These are phyloP conservation scores for Solanum medicagineum DNA, from an alignment of 257 asterid species.

Conservation along the genomic window DNA sequence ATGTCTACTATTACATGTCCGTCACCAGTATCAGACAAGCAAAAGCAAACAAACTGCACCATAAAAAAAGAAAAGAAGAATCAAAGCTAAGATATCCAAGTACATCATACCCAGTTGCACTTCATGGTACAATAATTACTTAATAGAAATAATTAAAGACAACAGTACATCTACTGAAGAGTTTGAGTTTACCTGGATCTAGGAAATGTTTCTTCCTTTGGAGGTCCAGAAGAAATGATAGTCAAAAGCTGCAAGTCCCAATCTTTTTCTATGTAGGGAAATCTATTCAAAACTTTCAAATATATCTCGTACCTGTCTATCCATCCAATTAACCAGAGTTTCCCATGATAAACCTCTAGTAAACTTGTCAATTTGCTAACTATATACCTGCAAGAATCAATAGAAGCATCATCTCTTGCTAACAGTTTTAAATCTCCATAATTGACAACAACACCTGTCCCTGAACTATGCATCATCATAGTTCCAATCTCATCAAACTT, in stretches of 20 bases:
- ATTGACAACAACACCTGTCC: conserved; percentile 40
- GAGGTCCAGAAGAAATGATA: conserved; percentile 32
- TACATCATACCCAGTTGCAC: not conserved
- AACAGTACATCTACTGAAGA: not conserved
- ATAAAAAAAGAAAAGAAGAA: not conserved
- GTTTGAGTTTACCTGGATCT: conserved; percentile 57
- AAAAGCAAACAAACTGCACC: not conserved
- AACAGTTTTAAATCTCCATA: conserved; percentile 50
- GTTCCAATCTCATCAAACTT: conserved; percentile 41
- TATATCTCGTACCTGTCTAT: conserved; percentile 49
- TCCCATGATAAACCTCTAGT: conserved; percentile 27
- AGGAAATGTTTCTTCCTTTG: conserved; percentile 52
- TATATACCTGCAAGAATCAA: conserved; percentile 33
- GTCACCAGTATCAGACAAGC: not conserved
- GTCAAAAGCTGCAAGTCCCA: conserved; percentile 72
- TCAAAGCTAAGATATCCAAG: not conserved
- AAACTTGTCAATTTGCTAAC: conserved; percentile 30
- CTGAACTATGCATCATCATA: conserved; percentile 13
- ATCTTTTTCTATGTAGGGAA: conserved; percentile 67
- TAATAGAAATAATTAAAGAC: not conserved
- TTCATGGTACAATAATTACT: not conserved
- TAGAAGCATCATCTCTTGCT: conserved; percentile 13
- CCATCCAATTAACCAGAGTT: conserved; percentile 62
- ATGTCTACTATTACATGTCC: not conserved
- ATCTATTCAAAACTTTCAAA: conserved; percentile 43